phyloP scores from a whole-genome alignment of 306 rosid genomes.

The Lithocarpus polystachyus region DNA sequence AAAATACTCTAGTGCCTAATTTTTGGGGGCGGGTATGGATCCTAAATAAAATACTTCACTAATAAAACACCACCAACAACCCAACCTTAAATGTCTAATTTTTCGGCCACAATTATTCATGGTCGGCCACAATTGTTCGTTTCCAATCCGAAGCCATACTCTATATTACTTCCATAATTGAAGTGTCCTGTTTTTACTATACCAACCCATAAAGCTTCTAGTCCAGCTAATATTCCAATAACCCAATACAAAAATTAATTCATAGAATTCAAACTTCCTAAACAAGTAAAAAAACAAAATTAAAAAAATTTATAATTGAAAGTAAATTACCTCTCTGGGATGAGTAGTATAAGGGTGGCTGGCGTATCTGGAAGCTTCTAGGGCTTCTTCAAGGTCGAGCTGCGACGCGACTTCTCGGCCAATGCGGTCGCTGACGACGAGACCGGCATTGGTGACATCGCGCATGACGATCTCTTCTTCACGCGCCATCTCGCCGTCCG shows the following conservation, averaged over 20 bases:
- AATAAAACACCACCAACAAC: too few species aligned
- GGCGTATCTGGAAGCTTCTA: slow-evolving; percentile 86
- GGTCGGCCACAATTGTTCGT: too few species aligned
- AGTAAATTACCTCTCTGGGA: slow-evolving; percentile 71
- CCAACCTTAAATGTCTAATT: too few species aligned
- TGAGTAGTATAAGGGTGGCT: slow-evolving; percentile 88
- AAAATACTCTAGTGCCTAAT: background rate
- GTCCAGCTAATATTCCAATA: background rate
- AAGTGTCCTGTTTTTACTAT: too few species aligned
- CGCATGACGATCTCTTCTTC: slow-evolving; percentile 80
- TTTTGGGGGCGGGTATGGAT: too few species aligned
- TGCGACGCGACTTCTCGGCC: slow-evolving; percentile 80
- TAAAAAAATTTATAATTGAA: background rate
- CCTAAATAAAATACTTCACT: too few species aligned
- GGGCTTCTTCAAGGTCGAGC: slow-evolving; percentile 91
- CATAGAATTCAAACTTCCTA: background rate
- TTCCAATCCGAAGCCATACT: too few species aligned
- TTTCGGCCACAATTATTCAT: too few species aligned
- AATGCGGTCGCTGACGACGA: slow-evolving; percentile 81
- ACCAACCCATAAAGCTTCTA: background rate
- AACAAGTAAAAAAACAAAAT: background rate
- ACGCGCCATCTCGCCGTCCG: slow-evolving; percentile 49
- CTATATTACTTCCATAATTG: too few species aligned
- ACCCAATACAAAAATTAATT: background rate
- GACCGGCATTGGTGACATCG: slow-evolving; percentile 79